Evolutionary conservation across 2,329 filamentous ascomycete genomes (phyloP).

Genomic region (Ceratocystis huliohia): DNA sequence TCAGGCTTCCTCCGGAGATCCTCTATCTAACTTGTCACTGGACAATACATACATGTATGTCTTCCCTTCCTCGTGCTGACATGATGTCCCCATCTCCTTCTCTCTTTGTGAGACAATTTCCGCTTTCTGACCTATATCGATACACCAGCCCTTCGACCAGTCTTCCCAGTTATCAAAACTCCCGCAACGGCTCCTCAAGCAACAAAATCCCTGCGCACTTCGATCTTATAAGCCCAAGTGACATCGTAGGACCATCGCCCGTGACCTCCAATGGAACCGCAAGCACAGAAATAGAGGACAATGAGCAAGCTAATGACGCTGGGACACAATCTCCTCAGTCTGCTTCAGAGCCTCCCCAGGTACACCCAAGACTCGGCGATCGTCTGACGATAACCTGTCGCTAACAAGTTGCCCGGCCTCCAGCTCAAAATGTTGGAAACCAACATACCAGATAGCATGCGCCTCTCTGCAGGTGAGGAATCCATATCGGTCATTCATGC

Average conservation of each 20-base stretch:
- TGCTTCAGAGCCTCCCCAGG: slow-evolving; percentile 16
- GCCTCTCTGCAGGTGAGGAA: slow-evolving; percentile 55
- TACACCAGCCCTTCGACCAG: slow-evolving; percentile 33
- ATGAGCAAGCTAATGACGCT: slow-evolving; percentile 50
- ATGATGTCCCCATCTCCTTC: background rate
- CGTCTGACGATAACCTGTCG: background rate
- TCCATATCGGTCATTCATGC: slow-evolving; percentile 86
- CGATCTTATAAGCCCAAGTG: slow-evolving; percentile 49
- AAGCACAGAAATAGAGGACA: slow-evolving; percentile 70
- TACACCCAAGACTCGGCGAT: background rate
- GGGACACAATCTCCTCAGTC: slow-evolving; percentile 21
- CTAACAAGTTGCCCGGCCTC: background rate
- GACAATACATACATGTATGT: background rate
- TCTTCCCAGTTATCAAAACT: slow-evolving; percentile 32
- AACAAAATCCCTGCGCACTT: slow-evolving; percentile 40
- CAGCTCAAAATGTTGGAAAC: slow-evolving; percentile 38
- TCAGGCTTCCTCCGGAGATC: background rate
- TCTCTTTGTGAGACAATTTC: background rate
- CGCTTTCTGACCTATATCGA: background rate
- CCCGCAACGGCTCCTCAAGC: slow-evolving; percentile 38
- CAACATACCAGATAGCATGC: slow-evolving; percentile 43
- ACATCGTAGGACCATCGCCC: slow-evolving; percentile 67
- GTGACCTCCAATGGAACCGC: slow-evolving; percentile 77
- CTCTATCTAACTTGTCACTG: background rate
- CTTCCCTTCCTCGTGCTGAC: background rate